A percentile compares a stretch with the other conserved stretches of the same genome.
These are phyloP conservation scores for Alternaria metachromatica DNA, from an alignment of 2,329 filamentous ascomycete genomes.

Conservation along the genomic window DNA sequence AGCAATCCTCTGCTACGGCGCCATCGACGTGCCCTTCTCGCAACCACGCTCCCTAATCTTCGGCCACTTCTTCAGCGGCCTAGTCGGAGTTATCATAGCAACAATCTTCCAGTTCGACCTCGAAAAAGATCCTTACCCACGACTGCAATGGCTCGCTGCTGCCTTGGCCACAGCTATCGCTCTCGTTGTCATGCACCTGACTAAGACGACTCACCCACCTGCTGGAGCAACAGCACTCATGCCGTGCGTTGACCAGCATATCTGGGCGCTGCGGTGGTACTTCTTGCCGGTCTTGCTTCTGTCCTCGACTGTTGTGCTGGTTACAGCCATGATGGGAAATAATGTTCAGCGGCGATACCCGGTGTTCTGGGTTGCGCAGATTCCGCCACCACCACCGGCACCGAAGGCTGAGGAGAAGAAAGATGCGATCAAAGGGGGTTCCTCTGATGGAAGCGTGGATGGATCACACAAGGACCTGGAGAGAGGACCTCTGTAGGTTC, in stretches of 20 bases:
- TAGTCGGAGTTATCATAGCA: conserved; percentile 53
- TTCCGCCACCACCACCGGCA: conserved; percentile 27
- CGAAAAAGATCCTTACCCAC: conserved; percentile 28
- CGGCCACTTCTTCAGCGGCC: conserved; percentile 54
- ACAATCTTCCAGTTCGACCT: conserved; percentile 53
- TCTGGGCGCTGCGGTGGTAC: conserved; percentile 53
- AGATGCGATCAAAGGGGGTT: conserved; percentile 12
- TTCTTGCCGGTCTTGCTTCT: conserved; percentile 53
- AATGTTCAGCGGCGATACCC: conserved; percentile 56
- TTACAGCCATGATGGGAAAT: conserved; percentile 52
- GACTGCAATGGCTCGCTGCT: conserved; percentile 53
- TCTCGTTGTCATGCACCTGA: conserved; percentile 55
- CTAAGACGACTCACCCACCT: conserved; percentile 56
- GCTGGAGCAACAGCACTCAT: conserved; percentile 56
- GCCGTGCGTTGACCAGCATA: conserved; percentile 48
- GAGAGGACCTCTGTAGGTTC: conserved; percentile 15
- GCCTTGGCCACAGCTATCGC: conserved; percentile 52
- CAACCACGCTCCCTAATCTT: conserved; percentile 55
- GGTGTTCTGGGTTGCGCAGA: conserved; percentile 54
- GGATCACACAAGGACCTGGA: conserved; percentile 26
- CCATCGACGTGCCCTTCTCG: conserved; percentile 53
- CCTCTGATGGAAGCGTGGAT: conserved; percentile 15
- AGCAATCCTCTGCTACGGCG: conserved; percentile 55
- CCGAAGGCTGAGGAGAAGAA: conserved; percentile 21
- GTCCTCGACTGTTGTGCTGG: conserved; percentile 49